phyloP scores from a whole-genome alignment of 2,329 filamentous ascomycete genomes.

The Cladosporium oxysporum region DNA sequence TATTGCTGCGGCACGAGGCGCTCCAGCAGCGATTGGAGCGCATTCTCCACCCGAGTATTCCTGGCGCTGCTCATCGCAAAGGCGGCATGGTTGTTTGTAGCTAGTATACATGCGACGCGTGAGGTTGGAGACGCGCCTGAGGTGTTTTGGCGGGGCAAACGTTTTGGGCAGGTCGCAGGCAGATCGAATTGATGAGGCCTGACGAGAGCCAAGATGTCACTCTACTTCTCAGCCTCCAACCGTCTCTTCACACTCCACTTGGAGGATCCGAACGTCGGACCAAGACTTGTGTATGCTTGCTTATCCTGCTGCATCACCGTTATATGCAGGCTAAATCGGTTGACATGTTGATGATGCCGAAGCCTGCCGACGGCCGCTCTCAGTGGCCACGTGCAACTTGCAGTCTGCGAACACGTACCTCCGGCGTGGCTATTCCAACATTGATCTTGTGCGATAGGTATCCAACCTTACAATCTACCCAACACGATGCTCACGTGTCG shows the following conservation, averaged over 20 bases:
- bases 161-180: not conserved
- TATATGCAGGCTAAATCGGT: not conserved
- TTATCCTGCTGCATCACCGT: not conserved
- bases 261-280: not conserved
- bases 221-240: not conserved
- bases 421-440: not conserved
- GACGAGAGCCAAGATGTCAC: not conserved
- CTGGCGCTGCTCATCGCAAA: constrained; percentile 19
- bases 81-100: constrained; percentile 14
- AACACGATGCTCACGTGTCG: not conserved
- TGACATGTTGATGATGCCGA: not conserved
- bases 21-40: constrained; percentile 75
- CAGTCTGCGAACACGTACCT: not conserved
- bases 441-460: not conserved
- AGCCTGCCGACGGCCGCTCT: not conserved
- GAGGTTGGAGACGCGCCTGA: constrained; percentile 16
- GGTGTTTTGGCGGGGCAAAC: constrained; percentile 10
- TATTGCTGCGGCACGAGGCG: constrained; percentile 67
- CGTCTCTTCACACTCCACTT: not conserved
- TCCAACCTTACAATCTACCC: not conserved
- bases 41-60: constrained; percentile 69
- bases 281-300: not conserved
- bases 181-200: not conserved
- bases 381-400: not conserved
- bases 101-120: constrained; percentile 11